Percentiles rank a stretch among this genome's conserved stretches.
phyloP scores from a whole-genome alignment of 1,284 basidiomycete species.

The Paramarasmius palmivorus region DNA sequence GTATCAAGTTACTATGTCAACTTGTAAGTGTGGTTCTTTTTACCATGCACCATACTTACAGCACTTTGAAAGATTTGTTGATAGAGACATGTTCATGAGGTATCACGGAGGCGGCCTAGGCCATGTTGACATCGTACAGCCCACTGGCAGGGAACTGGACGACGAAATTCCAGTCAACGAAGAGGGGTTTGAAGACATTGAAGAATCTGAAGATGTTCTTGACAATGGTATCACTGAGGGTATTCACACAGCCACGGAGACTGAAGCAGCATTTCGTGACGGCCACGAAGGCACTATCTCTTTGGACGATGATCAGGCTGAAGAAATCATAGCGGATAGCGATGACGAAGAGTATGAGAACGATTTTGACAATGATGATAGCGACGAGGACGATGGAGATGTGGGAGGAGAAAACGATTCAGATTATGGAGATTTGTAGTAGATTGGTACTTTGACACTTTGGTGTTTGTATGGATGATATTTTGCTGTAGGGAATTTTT shows the following conservation, averaged over 20 bases:
- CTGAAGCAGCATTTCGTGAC: too few species aligned
- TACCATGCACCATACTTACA: neutral
- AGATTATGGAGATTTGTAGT: neutral
- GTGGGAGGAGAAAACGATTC: neutral
- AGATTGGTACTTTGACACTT: too few species aligned
- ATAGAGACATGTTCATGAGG: conserved; percentile 29
- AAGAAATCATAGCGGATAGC: too few species aligned
- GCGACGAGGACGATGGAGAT: neutral
- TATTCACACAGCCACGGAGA: too few species aligned
- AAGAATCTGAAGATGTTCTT: too few species aligned
- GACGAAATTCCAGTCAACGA: neutral
- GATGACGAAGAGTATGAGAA: neutral
- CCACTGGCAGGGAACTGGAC: neutral
- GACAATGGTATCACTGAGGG: too few species aligned
- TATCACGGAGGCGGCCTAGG: conserved; percentile 26
- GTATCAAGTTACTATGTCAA: conserved; percentile 23
- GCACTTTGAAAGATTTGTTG: conserved; percentile 22
- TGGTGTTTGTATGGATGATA: too few species aligned
- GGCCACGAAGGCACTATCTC: too few species aligned
- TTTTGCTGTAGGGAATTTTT: too few species aligned
- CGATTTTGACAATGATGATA: neutral
- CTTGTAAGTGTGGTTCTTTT: conserved; percentile 19
- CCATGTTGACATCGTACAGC: conserved; percentile 12
- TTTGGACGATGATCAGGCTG: too few species aligned
- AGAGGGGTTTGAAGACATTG: neutral